These are phyloP conservation scores for Erysimum cheiranthoides DNA, from an alignment of 345 rosid species.

Conservation along the genomic window DNA sequence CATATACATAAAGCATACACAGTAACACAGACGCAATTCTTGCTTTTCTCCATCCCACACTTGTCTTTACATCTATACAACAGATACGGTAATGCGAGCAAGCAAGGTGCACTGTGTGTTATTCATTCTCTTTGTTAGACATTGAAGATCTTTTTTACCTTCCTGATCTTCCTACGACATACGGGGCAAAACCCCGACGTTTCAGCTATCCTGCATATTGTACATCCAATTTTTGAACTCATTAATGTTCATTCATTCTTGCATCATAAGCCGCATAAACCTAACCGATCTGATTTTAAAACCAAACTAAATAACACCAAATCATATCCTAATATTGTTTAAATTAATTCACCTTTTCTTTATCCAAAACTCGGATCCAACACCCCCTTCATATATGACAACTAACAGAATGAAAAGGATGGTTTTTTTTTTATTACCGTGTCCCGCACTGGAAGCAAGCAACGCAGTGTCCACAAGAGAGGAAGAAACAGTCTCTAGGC, in stretches of 20 bases:
- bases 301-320: neutral
- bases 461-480: constrained; percentile 97
- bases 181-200: constrained; percentile 82
- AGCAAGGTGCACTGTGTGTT: constrained; percentile 4
- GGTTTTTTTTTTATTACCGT: constrained; percentile 55
- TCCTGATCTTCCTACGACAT: constrained; percentile 85
- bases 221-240: constrained; percentile 1
- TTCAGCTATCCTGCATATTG: constrained; percentile 76
- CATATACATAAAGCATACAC: constrained; percentile 28
- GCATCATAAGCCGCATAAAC: neutral
- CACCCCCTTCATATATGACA: neutral
- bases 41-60: constrained; percentile 30
- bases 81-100: constrained; percentile 25
- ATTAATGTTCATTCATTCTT: constrained; percentile 16
- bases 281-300: neutral
- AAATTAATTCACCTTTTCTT: neutral
- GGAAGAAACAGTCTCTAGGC: constrained; percentile 97
- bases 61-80: constrained; percentile 40
- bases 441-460: constrained; percentile 93
- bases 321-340: constrained; percentile 1
- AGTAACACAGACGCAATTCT: neutral
- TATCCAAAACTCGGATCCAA: neutral
- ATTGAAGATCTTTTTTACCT: constrained; percentile 86
- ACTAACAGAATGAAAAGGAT: neutral
- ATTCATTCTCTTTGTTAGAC: constrained; percentile 31